Conservation (phyloP, 148 eudicot genomes). For the Diospyros kaki region DNA sequence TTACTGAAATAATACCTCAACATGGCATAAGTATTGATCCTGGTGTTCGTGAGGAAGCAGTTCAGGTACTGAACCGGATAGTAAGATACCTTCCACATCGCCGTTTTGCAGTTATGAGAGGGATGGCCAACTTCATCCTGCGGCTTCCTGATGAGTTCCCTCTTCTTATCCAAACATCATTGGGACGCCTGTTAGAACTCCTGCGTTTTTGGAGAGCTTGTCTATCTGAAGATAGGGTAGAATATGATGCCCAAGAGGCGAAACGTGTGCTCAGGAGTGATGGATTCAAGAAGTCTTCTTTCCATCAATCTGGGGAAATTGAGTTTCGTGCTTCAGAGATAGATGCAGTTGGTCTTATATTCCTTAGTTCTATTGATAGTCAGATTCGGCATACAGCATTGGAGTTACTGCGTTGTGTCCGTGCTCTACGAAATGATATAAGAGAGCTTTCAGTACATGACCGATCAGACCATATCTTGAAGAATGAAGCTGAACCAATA, state of each 20-base stretch:
- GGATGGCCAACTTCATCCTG: constrained; percentile 90
- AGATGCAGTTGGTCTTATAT: constrained; percentile 97
- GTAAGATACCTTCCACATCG: constrained; percentile 94
- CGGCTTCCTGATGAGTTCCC: constrained; percentile 98
- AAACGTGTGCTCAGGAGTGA: constrained; percentile 60
- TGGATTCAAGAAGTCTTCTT: constrained; percentile 71
- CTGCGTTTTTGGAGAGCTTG: constrained; percentile 98
- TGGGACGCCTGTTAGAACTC: constrained; percentile 85
- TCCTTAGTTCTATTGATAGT: constrained; percentile 93
- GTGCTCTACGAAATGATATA: constrained; percentile 91
- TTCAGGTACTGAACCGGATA: constrained; percentile 91
- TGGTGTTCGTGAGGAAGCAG: constrained; percentile 99
- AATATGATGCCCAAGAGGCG: constrained; percentile 54
- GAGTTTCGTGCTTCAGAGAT: constrained; percentile 96
- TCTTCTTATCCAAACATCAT: constrained; percentile 94
- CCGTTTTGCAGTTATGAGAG: constrained; percentile 98
- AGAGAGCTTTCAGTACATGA: constrained; percentile 61
- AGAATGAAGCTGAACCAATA: constrained; percentile 84
- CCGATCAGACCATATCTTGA: constrained; percentile 51
- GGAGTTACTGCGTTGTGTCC: constrained; percentile 94
- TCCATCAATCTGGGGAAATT: constrained; percentile 72
- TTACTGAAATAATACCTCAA: constrained; percentile 95
- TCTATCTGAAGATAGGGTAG: constrained; percentile 69
- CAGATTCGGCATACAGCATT: constrained; percentile 97
- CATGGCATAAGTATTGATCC: constrained; percentile 99